Conservation (phyloP, 371 early-diverging fungal genomes). For the Mycotypha africana region DNA sequence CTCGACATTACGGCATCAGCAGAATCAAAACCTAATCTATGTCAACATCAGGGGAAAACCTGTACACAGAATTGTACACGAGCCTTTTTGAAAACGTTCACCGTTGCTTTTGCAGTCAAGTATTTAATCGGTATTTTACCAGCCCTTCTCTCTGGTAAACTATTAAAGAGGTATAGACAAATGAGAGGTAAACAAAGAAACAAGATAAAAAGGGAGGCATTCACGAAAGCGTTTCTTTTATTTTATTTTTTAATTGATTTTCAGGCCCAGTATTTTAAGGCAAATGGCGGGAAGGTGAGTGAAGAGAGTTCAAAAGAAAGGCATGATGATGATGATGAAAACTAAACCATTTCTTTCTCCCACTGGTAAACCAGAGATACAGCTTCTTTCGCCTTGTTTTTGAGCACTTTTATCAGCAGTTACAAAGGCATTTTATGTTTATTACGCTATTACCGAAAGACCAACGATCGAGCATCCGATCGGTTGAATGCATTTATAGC, state of each 20-base stretch:
- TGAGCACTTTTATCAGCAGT: conserved; percentile 69
- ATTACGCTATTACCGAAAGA: conserved; percentile 52
- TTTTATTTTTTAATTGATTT: neutral
- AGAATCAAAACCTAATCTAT: conserved; percentile 25
- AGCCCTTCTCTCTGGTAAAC: conserved; percentile 56
- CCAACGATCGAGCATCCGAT: conserved; percentile 43
- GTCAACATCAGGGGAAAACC: conserved; percentile 72
- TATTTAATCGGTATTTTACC: conserved; percentile 72
- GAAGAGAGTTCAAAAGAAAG: neutral
- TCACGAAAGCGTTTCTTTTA: too few relatives aligned
- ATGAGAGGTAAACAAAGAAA: neutral
- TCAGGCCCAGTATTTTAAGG: conserved; percentile 51
- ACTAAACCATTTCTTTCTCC: neutral
- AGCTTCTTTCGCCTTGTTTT: conserved; percentile 72
- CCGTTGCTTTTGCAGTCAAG: conserved; percentile 68
- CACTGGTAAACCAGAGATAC: conserved; percentile 54
- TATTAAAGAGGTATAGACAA: conserved; percentile 59
- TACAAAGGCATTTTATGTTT: conserved; percentile 78
- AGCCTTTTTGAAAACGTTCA: conserved; percentile 70
- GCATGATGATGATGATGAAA: neutral
- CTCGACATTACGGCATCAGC: conserved; percentile 38
- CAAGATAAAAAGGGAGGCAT: too few relatives aligned
- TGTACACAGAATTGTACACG: conserved; percentile 72
- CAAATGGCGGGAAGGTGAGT: conserved; percentile 54
- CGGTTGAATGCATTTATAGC: conserved; percentile 72